phyloP scores from a whole-genome alignment of 2,329 filamentous ascomycete genomes.

The Neodidymelliopsis sp. region DNA sequence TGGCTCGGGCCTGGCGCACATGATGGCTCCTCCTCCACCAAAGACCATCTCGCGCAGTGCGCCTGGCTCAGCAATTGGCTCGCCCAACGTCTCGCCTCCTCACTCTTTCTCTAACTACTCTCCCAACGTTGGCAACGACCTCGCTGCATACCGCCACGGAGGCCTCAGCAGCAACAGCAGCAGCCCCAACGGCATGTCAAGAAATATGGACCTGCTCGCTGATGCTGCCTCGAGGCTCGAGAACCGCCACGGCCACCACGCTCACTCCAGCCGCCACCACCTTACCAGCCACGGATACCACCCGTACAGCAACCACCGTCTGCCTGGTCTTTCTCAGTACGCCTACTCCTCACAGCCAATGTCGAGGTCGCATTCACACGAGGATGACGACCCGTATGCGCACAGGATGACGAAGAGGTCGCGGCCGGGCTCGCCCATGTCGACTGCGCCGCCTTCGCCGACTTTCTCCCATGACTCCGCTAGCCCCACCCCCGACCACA shows the following conservation, averaged over 20 bases:
- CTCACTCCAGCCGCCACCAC: conserved; percentile 49
- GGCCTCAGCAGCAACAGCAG: conserved; percentile 45
- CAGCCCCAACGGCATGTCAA: conserved; percentile 58
- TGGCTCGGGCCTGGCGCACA: conserved; percentile 58
- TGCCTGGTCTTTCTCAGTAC: conserved; percentile 60
- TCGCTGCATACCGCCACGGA: conserved; percentile 61
- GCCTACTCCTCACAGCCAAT: conserved; percentile 82
- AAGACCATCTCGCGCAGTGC: conserved; percentile 87
- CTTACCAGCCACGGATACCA: conserved; percentile 52
- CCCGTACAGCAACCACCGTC: conserved; percentile 62
- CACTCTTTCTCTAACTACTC: conserved; percentile 77
- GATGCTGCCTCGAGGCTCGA: conserved; percentile 72
- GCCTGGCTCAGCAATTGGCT: conserved; percentile 82
- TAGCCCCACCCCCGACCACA: conserved; percentile 95
- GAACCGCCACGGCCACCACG: conserved; percentile 61
- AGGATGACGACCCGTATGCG: conserved; percentile 80
- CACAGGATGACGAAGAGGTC: conserved; percentile 86
- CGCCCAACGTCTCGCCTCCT: conserved; percentile 95
- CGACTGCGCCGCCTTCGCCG: conserved; percentile 92
- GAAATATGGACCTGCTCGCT: conserved; percentile 74
- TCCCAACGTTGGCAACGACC: conserved; percentile 64
- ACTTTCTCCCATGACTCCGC: conserved; percentile 96
- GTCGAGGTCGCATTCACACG: conserved; percentile 85
- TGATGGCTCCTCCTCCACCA: conserved; percentile 78
- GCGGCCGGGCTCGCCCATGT: conserved; percentile 91